Evolutionary conservation across 2,329 filamentous ascomycete species (phyloP).

Genomic region (Apiospora rasikravindrae): DNA sequence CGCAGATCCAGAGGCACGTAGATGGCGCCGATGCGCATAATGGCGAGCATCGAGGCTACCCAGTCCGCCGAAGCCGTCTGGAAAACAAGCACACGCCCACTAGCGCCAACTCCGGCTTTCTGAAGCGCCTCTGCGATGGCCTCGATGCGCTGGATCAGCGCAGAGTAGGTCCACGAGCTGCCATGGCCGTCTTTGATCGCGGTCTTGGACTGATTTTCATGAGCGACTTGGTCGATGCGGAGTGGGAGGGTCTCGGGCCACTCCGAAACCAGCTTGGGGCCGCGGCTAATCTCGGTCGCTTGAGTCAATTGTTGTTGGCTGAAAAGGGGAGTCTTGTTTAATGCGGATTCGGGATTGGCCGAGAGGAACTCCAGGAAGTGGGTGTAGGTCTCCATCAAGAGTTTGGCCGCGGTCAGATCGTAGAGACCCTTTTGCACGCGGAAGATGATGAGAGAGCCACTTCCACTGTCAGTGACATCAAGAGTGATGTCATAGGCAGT

Average conservation of each 20-base stretch:
- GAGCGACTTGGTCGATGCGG: neutral
- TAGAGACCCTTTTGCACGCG: constrained; percentile 40
- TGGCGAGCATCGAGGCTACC: neutral
- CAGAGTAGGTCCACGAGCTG: neutral
- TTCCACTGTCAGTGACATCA: constrained; percentile 22
- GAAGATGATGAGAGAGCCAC: constrained; percentile 30
- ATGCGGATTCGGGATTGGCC: too few relatives aligned
- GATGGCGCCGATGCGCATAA: neutral
- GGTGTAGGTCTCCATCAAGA: constrained; percentile 24
- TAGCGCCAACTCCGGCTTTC: neutral
- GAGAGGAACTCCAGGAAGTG: too few relatives aligned
- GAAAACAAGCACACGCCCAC: neutral
- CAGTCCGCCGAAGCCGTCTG: neutral
- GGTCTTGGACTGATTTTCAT: neutral
- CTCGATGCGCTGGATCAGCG: neutral
- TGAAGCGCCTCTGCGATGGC: neutral
- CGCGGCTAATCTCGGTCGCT: neutral
- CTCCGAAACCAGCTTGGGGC: constrained; percentile 16
- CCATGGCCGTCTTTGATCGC: neutral
- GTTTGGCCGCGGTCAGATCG: constrained; percentile 6
- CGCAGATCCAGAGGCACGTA: neutral
- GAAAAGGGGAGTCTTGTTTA: neutral
- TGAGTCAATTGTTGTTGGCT: too few relatives aligned
- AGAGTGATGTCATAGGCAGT: neutral
- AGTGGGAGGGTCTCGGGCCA: constrained; percentile 22